Evolutionary conservation across 768 basidiomycete genomes (phyloP).

Genomic region (Lactifluus subvellereus): DNA sequence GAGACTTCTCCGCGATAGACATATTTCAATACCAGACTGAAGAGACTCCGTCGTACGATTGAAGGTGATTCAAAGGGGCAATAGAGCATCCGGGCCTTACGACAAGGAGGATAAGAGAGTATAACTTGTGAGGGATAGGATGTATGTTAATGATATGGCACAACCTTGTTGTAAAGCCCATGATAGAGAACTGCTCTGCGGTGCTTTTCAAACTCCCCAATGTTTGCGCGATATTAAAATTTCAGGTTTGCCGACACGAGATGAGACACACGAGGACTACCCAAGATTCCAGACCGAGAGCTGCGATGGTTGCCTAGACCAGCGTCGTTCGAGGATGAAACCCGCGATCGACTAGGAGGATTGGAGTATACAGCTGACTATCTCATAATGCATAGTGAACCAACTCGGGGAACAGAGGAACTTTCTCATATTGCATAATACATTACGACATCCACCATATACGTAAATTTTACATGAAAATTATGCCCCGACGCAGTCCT

Average conservation of each 20-base stretch:
- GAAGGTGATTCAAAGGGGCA: too few relatives aligned
- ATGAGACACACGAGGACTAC: background rate
- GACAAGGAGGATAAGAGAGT: constrained; percentile 33
- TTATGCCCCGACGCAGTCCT: too few relatives aligned
- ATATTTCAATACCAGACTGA: constrained; percentile 67
- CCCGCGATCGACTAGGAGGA: too few relatives aligned
- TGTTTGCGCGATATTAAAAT: too few relatives aligned
- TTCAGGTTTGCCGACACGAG: background rate
- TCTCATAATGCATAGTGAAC: too few relatives aligned
- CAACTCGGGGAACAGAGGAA: too few relatives aligned
- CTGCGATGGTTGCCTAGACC: background rate
- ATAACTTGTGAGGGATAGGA: background rate
- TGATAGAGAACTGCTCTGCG: background rate
- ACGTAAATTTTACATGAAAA: too few relatives aligned
- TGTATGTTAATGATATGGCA: background rate
- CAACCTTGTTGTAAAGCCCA: background rate
- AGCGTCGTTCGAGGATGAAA: background rate
- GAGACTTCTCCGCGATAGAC: constrained; percentile 36
- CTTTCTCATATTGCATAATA: too few relatives aligned
- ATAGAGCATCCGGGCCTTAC: too few relatives aligned
- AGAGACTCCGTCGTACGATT: constrained; percentile 50
- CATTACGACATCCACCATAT: too few relatives aligned
- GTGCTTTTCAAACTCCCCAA: background rate
- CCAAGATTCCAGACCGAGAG: background rate
- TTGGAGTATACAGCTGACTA: too few relatives aligned